A percentile compares a stretch with the other conserved stretches of the same genome.
phyloP scores from a whole-genome alignment of 192 early-diverging fungal species.

The Backusella psychrophila region DNA sequence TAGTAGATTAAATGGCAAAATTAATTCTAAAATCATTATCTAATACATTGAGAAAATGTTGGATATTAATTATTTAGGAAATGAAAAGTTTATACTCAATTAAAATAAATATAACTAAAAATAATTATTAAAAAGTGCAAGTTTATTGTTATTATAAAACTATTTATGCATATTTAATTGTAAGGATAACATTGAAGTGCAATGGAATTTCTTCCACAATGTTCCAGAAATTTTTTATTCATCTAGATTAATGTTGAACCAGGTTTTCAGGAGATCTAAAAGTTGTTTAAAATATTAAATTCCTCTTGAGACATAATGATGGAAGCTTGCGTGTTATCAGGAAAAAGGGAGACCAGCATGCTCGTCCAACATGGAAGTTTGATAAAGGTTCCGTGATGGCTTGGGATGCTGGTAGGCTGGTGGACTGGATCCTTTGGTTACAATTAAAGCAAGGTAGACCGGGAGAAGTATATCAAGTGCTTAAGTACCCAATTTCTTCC shows the following conservation, averaged over 20 bases:
- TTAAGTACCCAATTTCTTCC: no score
- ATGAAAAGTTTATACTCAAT: neutral
- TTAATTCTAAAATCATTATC: neutral
- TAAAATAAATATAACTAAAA: neutral
- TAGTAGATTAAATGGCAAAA: neutral
- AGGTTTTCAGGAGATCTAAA: neutral
- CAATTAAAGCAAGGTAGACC: no score
- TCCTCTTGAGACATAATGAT: no score
- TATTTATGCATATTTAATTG: neutral
- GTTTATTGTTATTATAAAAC: neutral
- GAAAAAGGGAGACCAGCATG: no score
- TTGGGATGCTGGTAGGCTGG: no score
- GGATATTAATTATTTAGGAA: neutral
- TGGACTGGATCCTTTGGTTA: no score
- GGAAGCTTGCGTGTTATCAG: no score
- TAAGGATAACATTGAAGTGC: neutral
- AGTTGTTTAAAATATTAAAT: no score
- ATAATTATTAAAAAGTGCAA: neutral
- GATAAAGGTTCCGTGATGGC: no score
- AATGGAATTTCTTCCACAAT: neutral
- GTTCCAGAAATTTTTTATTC: neutral
- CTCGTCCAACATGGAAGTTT: no score
- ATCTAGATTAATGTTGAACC: neutral
- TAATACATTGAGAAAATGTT: neutral
- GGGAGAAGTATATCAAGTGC: no score